A percentile compares a stretch with the other conserved stretches of the same genome.
Conservation (phyloP, 139 green algal species). For the Auxenochlorella protothecoides region DNA sequence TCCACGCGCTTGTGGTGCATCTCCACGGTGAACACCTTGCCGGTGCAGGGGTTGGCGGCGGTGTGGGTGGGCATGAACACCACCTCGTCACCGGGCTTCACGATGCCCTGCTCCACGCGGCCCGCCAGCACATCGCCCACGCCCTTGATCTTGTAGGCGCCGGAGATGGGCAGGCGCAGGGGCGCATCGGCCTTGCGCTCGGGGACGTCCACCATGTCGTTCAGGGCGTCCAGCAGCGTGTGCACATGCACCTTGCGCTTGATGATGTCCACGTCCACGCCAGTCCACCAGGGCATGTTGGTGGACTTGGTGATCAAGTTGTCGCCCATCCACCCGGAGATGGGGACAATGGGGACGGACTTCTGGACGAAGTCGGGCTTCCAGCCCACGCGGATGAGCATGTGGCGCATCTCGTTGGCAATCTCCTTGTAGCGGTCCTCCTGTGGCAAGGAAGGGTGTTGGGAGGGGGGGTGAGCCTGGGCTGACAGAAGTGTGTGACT, state of each 20-base stretch:
- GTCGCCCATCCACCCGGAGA: constrained; percentile 98
- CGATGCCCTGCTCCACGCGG: constrained; percentile 91
- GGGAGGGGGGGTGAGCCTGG: not conserved
- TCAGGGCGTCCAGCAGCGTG: constrained; percentile 82
- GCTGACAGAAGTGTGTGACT: not conserved
- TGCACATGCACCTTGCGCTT: constrained; percentile 44
- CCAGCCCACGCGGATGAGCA: constrained; percentile 72
- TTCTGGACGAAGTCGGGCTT: constrained; percentile 77
- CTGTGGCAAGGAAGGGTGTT: not conserved
- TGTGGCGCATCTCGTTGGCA: constrained; percentile 88
- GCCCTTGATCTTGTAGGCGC: constrained; percentile 99
- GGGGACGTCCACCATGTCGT: constrained; percentile 69
- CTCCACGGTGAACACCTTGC: constrained; percentile 98
- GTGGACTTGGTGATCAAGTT: constrained; percentile 94
- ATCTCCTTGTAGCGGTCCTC: constrained; percentile 96
- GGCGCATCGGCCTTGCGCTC: constrained; percentile 74
- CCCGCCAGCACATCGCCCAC: constrained; percentile 96
- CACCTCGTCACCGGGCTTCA: constrained; percentile 90
- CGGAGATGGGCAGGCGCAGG: constrained; percentile 84
- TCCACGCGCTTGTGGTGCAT: constrained; percentile 99
- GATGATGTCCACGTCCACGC: constrained; percentile 6
- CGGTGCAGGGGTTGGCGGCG: constrained; percentile 72
- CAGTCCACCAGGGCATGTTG: constrained; percentile 81
- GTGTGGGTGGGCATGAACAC: constrained; percentile 82
- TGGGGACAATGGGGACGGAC: constrained; percentile 88